Conservation (phyloP, 441 rosid genomes). For the Eutrema salsugineum region DNA sequence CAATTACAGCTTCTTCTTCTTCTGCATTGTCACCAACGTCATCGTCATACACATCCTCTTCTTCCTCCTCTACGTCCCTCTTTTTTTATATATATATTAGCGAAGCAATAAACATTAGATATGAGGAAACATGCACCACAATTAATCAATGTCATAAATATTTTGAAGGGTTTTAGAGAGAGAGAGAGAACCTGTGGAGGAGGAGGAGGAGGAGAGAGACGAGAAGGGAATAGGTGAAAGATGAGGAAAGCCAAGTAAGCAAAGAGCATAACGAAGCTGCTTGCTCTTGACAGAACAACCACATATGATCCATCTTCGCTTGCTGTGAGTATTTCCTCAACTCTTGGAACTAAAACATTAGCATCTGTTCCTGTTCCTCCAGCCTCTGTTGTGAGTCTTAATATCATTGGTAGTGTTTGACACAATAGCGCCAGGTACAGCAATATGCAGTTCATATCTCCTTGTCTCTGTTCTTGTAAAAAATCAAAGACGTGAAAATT, state of each 20-base stretch:
- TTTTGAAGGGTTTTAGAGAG: not conserved
- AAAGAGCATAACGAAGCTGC: slow-evolving; percentile 63
- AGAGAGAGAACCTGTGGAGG: slow-evolving; percentile 3
- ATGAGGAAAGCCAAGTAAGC: slow-evolving; percentile 57
- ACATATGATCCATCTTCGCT: slow-evolving; percentile 28
- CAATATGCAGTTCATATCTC: slow-evolving; percentile 57
- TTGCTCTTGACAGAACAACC: slow-evolving; percentile 55
- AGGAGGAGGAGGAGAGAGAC: slow-evolving; percentile 46
- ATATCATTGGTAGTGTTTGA: slow-evolving; percentile 57
- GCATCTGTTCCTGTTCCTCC: not conserved
- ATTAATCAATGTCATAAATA: not conserved
- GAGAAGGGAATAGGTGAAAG: slow-evolving; percentile 60
- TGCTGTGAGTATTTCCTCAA: not conserved
- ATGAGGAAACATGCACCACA: not conserved
- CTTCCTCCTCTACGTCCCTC: slow-evolving; percentile 23
- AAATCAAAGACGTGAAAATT: not conserved
- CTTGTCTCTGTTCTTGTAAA: slow-evolving; percentile 47
- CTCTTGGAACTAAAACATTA: not conserved
- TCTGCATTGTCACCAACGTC: slow-evolving; percentile 59
- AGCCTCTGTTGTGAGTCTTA: slow-evolving; percentile 30
- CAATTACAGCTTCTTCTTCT: slow-evolving; percentile 59
- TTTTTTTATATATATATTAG: not conserved
- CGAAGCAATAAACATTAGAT: not conserved
- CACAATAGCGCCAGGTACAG: slow-evolving; percentile 54
- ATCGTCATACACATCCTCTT: slow-evolving; percentile 40